Base-by-base conservation (phyloP, 257 asterid species). In the Petunia axillaris region DNA sequence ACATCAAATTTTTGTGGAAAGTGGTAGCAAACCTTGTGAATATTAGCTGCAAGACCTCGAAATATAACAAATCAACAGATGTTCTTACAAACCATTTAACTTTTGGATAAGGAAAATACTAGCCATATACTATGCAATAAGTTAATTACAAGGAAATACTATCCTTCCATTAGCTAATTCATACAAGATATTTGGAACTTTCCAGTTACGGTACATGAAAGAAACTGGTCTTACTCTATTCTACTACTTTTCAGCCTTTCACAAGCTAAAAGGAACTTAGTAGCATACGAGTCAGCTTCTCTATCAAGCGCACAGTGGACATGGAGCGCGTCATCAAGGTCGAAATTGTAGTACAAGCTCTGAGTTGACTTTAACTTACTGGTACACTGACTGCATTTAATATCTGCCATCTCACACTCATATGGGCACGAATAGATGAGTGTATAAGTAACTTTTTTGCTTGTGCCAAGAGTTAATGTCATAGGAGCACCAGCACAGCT, bases 331-430 rank as follows among this genome's bases (percentile, higher is more conserved):
- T 44, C 5, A 68, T 44, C 76, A n/a, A 44, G 58, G 76, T 44
- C 40, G 2, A 68, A 68, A 44, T 44, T 44, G 76, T 68, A 68
- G 57, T 68, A 68, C 57, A 68, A 44, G 16, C 76, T 8, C 2
- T 68, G 40, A 1, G n/a, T 68, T 44, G 76, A 68, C n/a, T 8
- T 8, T 8, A 68, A 16, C 76, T 68, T 36, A 0, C 0, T 1
- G 9, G 76, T 43, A 16, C 57, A 68, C 9, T 0, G 0, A 8
- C 16, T 68, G 40, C 76, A 68, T 2, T 16, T 44, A n/a, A 68
- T 68, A 16, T 1, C n/a, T 43, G 40, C 57, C 58, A 68, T 44
- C 57, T 68, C 76, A 44, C 7, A 8, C 38, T 68, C 40, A 4
- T n/a, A 44, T 2, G 76, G 76, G 4, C 16, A 68, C n/a, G 16